A percentile compares a stretch with the other conserved stretches of the same genome.
phyloP scores from a whole-genome alignment of 345 rosid genomes.

The Murraya koenigii region DNA sequence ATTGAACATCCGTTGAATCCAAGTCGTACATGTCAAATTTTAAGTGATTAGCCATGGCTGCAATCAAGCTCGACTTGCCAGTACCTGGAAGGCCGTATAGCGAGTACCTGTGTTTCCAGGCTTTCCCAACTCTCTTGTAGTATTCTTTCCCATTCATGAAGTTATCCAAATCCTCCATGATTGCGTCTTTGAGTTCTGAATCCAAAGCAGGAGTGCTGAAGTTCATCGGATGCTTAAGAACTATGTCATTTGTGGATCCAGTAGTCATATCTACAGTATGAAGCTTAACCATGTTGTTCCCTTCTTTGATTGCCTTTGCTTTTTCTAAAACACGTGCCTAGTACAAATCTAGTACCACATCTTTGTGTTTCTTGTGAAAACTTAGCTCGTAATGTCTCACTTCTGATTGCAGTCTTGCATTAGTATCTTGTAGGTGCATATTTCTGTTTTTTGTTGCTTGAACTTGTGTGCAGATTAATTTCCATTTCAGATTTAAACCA shows the following conservation, averaged over 20 bases:
- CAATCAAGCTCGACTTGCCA: conserved; percentile 26
- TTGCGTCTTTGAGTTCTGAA: neutral
- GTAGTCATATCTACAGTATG: neutral
- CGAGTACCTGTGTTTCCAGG: conserved; percentile 28
- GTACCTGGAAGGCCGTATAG: conserved; percentile 31
- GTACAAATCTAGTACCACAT: conserved; percentile 22
- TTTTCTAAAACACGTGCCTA: conserved; percentile 22
- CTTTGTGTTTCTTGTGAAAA: conserved; percentile 26
- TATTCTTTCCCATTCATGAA: conserved; percentile 25
- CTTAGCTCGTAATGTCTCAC: conserved; percentile 17
- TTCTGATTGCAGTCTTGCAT: conserved; percentile 3
- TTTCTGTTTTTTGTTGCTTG: neutral
- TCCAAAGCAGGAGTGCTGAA: conserved; percentile 12
- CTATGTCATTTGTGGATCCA: neutral
- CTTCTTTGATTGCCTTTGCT: conserved; percentile 15
- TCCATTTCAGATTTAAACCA: conserved; percentile 20
- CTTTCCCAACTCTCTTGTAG: conserved; percentile 25
- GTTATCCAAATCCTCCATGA: conserved; percentile 20
- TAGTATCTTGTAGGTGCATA: neutral
- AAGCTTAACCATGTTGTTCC: conserved; percentile 19
- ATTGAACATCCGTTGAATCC: too few relatives aligned
- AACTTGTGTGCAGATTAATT: conserved; percentile 1
- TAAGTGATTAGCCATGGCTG: neutral
- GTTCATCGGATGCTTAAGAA: conserved; percentile 17
- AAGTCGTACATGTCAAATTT: too few relatives aligned